A percentile compares a stretch with the other conserved stretches of the same genome.
Evolutionary conservation across 306 rosid genomes (phyloP).

Genomic region (Citrullus colocynthis): DNA sequence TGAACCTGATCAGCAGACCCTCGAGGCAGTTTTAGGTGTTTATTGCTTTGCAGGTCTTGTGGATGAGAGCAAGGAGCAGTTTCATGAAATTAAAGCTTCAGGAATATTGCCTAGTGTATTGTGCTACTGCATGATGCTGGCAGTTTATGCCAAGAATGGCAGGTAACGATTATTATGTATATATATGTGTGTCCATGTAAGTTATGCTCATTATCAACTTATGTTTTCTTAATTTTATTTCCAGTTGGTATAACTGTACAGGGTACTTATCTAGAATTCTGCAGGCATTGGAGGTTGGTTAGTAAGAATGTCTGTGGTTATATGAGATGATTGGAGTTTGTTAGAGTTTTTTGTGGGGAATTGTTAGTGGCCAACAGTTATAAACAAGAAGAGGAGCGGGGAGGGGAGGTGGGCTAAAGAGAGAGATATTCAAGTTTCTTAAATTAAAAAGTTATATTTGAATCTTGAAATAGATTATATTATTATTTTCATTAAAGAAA

Average conservation of each 20-base stretch:
- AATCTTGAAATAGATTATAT: neutral
- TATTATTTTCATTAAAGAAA: neutral
- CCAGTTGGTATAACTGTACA: neutral
- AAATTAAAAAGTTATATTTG: neutral
- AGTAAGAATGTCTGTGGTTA: neutral
- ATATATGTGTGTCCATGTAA: neutral
- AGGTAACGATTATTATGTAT: conserved; percentile 26
- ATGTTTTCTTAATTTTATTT: neutral
- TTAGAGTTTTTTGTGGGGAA: neutral
- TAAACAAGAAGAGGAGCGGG: neutral
- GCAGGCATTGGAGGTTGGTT: neutral
- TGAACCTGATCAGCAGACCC: conserved; percentile 65
- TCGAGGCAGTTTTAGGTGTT: conserved; percentile 68
- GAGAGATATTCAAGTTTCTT: neutral
- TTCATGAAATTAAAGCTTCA: conserved; percentile 67
- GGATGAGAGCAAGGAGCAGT: conserved; percentile 84
- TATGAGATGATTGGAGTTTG: neutral
- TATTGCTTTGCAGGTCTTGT: conserved; percentile 80
- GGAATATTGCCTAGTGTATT: conserved; percentile 73
- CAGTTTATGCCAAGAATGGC: conserved; percentile 73
- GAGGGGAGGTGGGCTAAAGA: neutral
- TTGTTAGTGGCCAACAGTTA: neutral
- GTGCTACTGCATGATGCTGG: conserved; percentile 97
- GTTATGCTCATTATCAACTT: neutral
- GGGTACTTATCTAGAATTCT: neutral